Evolutionary conservation across 2,329 filamentous ascomycete species (phyloP), one percentile per base, ranked within the genome.

Genomic region (Trichoderma arundinaceum): DNA sequence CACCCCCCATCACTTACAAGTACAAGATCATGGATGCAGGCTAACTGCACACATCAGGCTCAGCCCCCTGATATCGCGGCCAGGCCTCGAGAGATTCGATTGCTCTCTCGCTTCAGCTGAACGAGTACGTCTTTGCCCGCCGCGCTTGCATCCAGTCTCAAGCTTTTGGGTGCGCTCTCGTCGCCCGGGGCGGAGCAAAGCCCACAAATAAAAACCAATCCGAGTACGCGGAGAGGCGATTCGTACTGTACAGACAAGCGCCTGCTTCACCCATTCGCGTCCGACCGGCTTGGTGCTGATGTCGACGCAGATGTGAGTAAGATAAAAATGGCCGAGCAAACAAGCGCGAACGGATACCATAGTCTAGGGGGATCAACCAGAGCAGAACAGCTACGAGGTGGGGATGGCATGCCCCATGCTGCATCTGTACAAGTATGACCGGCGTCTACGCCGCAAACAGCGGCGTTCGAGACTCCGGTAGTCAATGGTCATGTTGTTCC

Each of bases 61-160:
- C 44, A 41, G 44, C 44, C 35, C 57, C 57, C 57, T 60, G 35
- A 41, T 48, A 51, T 51, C 9, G 44, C 19, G 35, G 5, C 44
- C 33, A 12, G 33, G 7, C 19, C 44, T 60, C 19, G 9, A 28
- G 4, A 52, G 33, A 32, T 28, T 28, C 57, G 38, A 17, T 5
- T 17, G 6, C 5, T 22, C 17, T 38, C 35, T 41, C 19, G 35
- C 13, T 19, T 39, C 52, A 28, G 17, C 56, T 39, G 43, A 17
- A 33, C 19, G 43, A 56, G 12, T 15, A 32, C 22, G 19, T 2
- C 17, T 43, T 49, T 13, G 17, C 28, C 28, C 19, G 38, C 17
- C 22, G 38, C 39, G 9, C 46, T 51, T 41, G 33, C 17, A 22
- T 9, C 13, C 22, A 33, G 28, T 38, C 13, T n/a, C 33, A 7